Base-by-base conservation (phyloP, 495 filamentous ascomycete genomes). In the Bathelium albidoporum region DNA sequence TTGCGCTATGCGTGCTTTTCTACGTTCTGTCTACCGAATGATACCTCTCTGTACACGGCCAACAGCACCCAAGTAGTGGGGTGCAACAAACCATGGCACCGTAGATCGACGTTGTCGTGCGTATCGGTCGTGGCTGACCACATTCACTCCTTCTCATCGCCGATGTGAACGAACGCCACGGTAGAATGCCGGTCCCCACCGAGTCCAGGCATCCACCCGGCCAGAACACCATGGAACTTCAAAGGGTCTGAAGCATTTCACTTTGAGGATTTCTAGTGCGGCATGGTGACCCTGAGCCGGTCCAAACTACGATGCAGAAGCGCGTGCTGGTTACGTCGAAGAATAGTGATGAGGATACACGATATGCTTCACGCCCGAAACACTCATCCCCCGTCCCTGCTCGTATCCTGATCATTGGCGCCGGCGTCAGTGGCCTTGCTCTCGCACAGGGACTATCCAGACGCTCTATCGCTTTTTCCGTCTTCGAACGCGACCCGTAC, bases 371-470 rank as follows among this genome's bases (percentile, higher is more conserved):
- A 28, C 49, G 49, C 49, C 49, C 20, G 29, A 55, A 55, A 20
- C 20, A 55, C 29, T 55, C 49, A 11, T 55, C 20, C 24, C 20
- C 5, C 49, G 22, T 20, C 4, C 49, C 49, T 55, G 22, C 49
- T 29, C 64, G 62, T 32, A 68, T 75, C 31, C 43, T 75, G 11
- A 73, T 69, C 20, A 71, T 75, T 45, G 73, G 72, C 18, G 73
- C 67, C 18, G 73, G 73, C 43, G 68, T 74, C 31, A 69, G 68
- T n/a, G 72, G 70, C 22, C 74, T 84, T 0, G 75, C 77, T 18
- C 76, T 84, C 0, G 81, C 80, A 5, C 81, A 85, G 64, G 77
- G 75, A n/a, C 74, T 85, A 2, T 74, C 77, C 41, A 76, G 80
- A 60, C 72, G 77, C 52, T 73, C 74, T 31, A 79, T 84, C 32